These are phyloP conservation scores for Malassezia furfur DNA, from an alignment of 1,284 basidiomycete species.

Conservation along the genomic window DNA sequence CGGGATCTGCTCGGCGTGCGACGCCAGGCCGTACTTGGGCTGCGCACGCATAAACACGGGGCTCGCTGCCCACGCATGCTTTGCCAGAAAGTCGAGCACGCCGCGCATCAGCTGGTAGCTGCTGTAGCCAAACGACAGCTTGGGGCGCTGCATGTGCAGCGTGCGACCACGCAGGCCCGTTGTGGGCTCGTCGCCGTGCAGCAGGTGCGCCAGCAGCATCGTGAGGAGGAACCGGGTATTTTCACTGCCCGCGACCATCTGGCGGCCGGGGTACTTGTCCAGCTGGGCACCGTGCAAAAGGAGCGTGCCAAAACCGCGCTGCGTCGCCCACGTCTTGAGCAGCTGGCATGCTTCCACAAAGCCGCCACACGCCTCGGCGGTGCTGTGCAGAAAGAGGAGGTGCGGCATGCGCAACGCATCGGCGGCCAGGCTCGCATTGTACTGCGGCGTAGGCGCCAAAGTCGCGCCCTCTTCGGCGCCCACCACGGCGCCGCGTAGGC, in stretches of 20 bases:
- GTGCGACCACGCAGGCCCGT: conserved; percentile 48
- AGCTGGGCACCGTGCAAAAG: conserved; percentile 46
- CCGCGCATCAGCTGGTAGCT: conserved; percentile 79
- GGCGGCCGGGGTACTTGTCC: conserved; percentile 21
- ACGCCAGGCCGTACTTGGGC: conserved; percentile 27
- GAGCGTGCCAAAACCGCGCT: conserved; percentile 61
- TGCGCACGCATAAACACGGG: conserved; percentile 58
- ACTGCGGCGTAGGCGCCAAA: conserved; percentile 57
- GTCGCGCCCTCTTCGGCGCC: conserved; percentile 15
- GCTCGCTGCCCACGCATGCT: conserved; percentile 60
- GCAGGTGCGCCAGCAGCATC: conserved; percentile 46
- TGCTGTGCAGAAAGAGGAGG: conserved; percentile 61
- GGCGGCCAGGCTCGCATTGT: conserved; percentile 67
- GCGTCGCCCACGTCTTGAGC: conserved; percentile 79
- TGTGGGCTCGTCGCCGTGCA: conserved; percentile 47
- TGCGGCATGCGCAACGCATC: conserved; percentile 60
- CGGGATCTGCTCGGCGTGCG: conserved; percentile 39
- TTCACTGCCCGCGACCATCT: conserved; percentile 40
- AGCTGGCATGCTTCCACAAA: conserved; percentile 69
- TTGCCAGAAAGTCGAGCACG: conserved; percentile 62
- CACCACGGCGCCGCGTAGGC: conserved; percentile 45
- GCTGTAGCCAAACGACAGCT: conserved; percentile 62
- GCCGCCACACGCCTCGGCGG: conserved; percentile 58
- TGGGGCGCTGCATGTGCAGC: conserved; percentile 50
- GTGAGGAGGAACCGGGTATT: conserved; percentile 60